phyloP scores from a whole-genome alignment of 2,329 filamentous ascomycete species.

The Aspergillus ochraceus region DNA sequence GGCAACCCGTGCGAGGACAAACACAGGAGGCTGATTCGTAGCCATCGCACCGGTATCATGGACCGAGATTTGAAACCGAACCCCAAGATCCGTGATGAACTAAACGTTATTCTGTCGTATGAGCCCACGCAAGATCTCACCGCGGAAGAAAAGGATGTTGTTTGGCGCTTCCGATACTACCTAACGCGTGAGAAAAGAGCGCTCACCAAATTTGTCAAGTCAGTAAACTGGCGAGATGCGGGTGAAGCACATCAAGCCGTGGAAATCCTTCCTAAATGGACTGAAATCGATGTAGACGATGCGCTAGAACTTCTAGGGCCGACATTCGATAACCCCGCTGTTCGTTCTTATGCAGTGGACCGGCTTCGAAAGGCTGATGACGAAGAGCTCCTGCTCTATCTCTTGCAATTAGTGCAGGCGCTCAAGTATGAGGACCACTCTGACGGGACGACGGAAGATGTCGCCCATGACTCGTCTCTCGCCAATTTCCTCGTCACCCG shows the following conservation, averaged over 20 bases:
- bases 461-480: constrained; percentile 74
- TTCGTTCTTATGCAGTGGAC: constrained; percentile 91
- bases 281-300: constrained; percentile 94
- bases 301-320: constrained; percentile 91
- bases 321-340: constrained; percentile 82
- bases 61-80: constrained; percentile 96
- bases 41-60: constrained; percentile 87
- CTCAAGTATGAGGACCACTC: constrained; percentile 87
- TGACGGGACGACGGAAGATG: constrained; percentile 60
- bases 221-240: constrained; percentile 87
- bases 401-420: constrained; percentile 92
- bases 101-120: constrained; percentile 88
- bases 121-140: constrained; percentile 86
- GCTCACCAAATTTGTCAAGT: constrained; percentile 96
- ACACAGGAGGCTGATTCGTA: constrained; percentile 86
- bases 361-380: constrained; percentile 89
- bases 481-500: constrained; percentile 86
- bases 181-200: constrained; percentile 88
- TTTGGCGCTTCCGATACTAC: constrained; percentile 98
- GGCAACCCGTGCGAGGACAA: constrained; percentile 97
- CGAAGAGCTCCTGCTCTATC: constrained; percentile 83
- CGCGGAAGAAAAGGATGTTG: constrained; percentile 88
- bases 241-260: constrained; percentile 86
- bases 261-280: constrained; percentile 89
- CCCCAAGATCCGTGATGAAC: constrained; percentile 88